Base-by-base conservation (phyloP, 352 stramenopile genomes). In the Phytophthora brassicae region DNA sequence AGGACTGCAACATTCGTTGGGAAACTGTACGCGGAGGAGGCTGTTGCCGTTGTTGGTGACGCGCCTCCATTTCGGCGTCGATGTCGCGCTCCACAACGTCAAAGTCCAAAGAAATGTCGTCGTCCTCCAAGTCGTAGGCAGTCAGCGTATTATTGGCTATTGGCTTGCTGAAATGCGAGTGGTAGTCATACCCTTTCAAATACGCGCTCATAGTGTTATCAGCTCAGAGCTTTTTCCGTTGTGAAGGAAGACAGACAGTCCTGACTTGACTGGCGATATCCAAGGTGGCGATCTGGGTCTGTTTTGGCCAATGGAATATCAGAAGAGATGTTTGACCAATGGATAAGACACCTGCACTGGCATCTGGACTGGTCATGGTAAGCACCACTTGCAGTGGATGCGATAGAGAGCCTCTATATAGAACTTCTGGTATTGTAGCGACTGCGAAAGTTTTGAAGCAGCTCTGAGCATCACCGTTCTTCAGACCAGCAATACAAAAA, bases 1-100 rank as follows among this genome's bases (percentile, higher is more conserved):
- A 59, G 28, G 71, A 79, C 23, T 68, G 74, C 16, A 90, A 56
- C 81, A 90, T 90, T 38, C 74, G 70, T 50, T 89, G 79, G 13
- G 81, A 89, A 23, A 89, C 66, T 16, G 81, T 87, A 9, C 62
- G 68, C 22, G 56, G 19, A 1, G 45, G 36, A 5, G 49, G 29
- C 17, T 46, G 28, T 31, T 11, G 11, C 11, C 12, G 2, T 22
- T 23, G 60, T 19, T 67, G 77, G 39, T 81, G 68, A 22, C 77
- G 77, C 44, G 78, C 79, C 51, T 90, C 78, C 41, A 91, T 91
- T 59, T 89, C 79, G 26, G 84, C 54, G 68, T 91, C 82, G 14
- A 88, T 86, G 53, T 89, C 82, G 12, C 82, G 72, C 66, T 91
- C 79, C 22, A 86, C 60, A 14, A 81, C 72, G 48, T 87, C 77